Evolutionary conservation across 768 basidiomycete species (phyloP).

Genomic region (Asterophora lycoperdoides): DNA sequence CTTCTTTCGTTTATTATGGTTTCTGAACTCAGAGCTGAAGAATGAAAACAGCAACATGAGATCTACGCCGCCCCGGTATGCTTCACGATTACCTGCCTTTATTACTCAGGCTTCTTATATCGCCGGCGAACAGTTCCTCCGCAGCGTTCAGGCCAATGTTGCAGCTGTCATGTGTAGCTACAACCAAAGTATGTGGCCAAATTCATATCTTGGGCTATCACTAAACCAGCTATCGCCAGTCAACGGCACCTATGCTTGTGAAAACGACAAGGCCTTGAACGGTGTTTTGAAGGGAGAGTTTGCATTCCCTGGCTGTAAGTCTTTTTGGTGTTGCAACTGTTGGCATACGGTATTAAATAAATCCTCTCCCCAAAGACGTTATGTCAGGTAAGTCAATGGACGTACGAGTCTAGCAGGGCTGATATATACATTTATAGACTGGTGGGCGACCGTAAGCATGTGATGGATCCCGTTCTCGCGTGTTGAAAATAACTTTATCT

Average conservation of each 20-base stretch:
- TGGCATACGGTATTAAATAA: not conserved
- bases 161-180: constrained; percentile 67
- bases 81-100: not conserved
- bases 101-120: not conserved
- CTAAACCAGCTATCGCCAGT: constrained; percentile 22
- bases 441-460: constrained; percentile 52
- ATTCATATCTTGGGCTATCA: not conserved
- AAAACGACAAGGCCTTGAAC: constrained; percentile 56
- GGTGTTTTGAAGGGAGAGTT: constrained; percentile 62
- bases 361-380: constrained; percentile 32
- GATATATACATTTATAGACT: constrained; percentile 37
- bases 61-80: constrained; percentile 50
- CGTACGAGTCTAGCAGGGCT: not conserved
- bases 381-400: constrained; percentile 35
- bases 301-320: constrained; percentile 62
- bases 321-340: not conserved
- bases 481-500: not conserved
- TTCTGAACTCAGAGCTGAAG: not conserved
- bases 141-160: constrained; percentile 60
- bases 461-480: not conserved
- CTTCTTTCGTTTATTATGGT: not conserved
- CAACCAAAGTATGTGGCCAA: constrained; percentile 32
- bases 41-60: constrained; percentile 42
- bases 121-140: constrained; percentile 36
- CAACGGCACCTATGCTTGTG: constrained; percentile 60